Evolutionary conservation across 2,329 filamentous ascomycete genomes (phyloP).

Genomic region (Ilyonectria mors-panacis): DNA sequence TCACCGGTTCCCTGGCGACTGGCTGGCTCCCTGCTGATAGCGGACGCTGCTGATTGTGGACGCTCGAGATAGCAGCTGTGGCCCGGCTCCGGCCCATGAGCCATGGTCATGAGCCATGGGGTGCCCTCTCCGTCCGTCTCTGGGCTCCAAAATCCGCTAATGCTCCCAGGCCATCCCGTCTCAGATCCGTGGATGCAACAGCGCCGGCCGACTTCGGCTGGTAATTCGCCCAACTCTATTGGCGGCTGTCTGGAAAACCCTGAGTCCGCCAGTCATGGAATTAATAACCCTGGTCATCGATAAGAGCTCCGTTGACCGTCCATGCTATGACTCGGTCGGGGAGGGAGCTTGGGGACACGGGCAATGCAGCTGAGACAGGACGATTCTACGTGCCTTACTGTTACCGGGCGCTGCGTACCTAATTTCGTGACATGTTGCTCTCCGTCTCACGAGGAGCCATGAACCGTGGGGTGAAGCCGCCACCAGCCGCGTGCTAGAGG

Average conservation of each 20-base stretch:
- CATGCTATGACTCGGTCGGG: constrained; percentile 11
- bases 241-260: constrained; percentile 34
- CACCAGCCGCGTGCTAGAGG: constrained; percentile 4
- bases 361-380: constrained; percentile 3
- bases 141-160: constrained; percentile 16
- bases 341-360: constrained; percentile 2
- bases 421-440: constrained; percentile 14
- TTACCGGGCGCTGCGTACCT: constrained; percentile 7
- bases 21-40: constrained; percentile 30
- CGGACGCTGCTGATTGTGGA: constrained; percentile 15
- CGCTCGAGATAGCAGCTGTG: constrained; percentile 30
- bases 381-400: constrained; percentile 7
- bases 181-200: constrained; percentile 18
- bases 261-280: constrained; percentile 36
- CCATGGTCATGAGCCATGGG: constrained; percentile 18
- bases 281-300: constrained; percentile 35
- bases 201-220: constrained; percentile 46
- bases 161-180: constrained; percentile 8
- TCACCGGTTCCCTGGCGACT: not conserved
- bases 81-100: constrained; percentile 20
- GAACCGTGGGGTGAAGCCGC: constrained; percentile 18
- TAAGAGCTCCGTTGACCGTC: constrained; percentile 38
- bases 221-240: constrained; percentile 44
- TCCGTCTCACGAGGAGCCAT: constrained; percentile 13
- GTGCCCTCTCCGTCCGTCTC: constrained; percentile 6